phyloP scores from a whole-genome alignment of 2,329 filamentous ascomycete species.

The Phialocephala sp. region DNA sequence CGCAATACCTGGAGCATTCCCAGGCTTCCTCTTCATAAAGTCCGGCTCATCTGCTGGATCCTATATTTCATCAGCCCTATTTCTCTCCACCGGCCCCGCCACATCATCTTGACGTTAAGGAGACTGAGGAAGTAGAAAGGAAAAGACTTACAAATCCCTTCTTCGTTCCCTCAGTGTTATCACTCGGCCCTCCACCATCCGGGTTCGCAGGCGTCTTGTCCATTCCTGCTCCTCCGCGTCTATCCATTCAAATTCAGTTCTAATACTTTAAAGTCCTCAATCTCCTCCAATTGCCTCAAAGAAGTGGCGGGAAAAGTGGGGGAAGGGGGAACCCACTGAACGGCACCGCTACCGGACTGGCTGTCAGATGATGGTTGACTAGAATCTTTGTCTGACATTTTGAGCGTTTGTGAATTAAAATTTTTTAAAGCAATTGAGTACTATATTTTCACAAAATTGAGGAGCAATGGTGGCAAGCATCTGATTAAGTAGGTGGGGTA shows the following conservation, averaged over 20 bases:
- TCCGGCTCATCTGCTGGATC: constrained; percentile 2
- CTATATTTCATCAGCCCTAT: neutral
- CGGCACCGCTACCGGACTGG: neutral
- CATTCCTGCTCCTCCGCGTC: constrained; percentile 4
- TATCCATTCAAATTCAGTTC: neutral
- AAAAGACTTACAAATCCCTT: neutral
- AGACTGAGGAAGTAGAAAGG: neutral
- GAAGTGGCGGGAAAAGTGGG: neutral
- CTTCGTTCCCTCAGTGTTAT: neutral
- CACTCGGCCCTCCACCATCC: neutral
- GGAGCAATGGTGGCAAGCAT: neutral
- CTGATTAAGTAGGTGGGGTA: neutral
- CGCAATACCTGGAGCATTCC: neutral
- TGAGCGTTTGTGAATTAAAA: neutral
- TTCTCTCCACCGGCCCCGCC: too few species aligned
- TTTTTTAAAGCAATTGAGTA: neutral
- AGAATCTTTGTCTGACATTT: neutral
- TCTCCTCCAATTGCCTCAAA: neutral
- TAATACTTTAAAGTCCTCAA: too few species aligned
- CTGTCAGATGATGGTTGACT: too few species aligned
- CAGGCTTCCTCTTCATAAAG: constrained; percentile 1
- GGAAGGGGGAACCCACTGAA: neutral
- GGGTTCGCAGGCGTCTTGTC: constrained; percentile 2
- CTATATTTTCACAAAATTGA: too few species aligned
- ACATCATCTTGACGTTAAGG: too few species aligned